Conservation (phyloP, 2,329 filamentous ascomycete species). For the Tricladium varicosporioides region DNA sequence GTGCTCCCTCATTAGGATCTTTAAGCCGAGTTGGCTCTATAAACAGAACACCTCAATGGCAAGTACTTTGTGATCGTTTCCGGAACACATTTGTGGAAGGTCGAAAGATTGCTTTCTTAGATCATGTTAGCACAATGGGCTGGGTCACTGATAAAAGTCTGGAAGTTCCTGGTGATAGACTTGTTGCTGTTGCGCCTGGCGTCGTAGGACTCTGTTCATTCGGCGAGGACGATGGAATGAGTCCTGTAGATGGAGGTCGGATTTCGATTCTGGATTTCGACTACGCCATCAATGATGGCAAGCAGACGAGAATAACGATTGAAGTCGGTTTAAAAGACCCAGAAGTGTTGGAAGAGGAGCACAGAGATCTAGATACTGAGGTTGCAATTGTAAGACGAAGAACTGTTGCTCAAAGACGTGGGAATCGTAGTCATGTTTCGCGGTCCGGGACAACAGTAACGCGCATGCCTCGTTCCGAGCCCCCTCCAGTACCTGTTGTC, state of each 20-base stretch:
- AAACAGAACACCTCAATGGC: slow-evolving; percentile 60
- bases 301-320: slow-evolving; percentile 59
- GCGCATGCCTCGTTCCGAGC: slow-evolving; percentile 17
- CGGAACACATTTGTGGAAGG: slow-evolving; percentile 72
- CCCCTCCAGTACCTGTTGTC: slow-evolving; percentile 26
- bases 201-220: slow-evolving; percentile 57
- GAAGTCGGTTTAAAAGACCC: slow-evolving; percentile 71
- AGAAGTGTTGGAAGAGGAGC: slow-evolving; percentile 70
- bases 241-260: slow-evolving; percentile 76
- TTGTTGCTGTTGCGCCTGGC: slow-evolving; percentile 72
- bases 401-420: slow-evolving; percentile 63
- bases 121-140: slow-evolving; percentile 65
- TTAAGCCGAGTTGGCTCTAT: slow-evolving; percentile 19
- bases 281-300: slow-evolving; percentile 56
- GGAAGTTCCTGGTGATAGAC: slow-evolving; percentile 49
- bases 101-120: slow-evolving; percentile 60
- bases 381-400: slow-evolving; percentile 75
- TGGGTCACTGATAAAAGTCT: slow-evolving; percentile 63
- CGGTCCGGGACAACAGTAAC: slow-evolving; percentile 45
- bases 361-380: slow-evolving; percentile 71
- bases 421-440: slow-evolving; percentile 46
- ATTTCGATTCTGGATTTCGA: slow-evolving; percentile 73
- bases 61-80: slow-evolving; percentile 63
- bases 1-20: slow-evolving; percentile 30
- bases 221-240: slow-evolving; percentile 65